A percentile compares a stretch with the other conserved stretches of the same genome.
These are phyloP conservation scores for Sporothrix euskadiensis DNA, from an alignment of 2,329 filamentous ascomycete species.

Conservation along the genomic window DNA sequence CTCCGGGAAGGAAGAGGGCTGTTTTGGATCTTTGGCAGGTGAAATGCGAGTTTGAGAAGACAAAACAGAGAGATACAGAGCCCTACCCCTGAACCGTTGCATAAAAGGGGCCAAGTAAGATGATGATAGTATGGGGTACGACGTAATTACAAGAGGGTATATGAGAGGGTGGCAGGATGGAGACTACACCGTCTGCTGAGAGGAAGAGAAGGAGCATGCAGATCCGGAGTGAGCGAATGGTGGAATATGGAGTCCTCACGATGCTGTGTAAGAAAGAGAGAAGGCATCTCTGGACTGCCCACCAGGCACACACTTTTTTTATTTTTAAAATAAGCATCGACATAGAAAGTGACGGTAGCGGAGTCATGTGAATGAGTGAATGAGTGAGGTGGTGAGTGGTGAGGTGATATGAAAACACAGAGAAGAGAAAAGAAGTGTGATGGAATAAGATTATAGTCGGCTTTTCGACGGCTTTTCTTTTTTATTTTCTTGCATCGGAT, in stretches of 20 bases:
- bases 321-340: constrained; percentile 20
- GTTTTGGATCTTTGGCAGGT: background rate
- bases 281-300: background rate
- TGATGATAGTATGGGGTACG: constrained; percentile 15
- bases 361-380: background rate
- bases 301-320: background rate
- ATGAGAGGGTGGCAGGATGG: background rate
- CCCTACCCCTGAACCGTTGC: constrained; percentile 1
- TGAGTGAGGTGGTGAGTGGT: background rate
- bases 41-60: background rate
- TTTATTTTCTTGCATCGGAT: background rate
- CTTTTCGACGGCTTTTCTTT: constrained; percentile 16
- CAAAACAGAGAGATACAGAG: background rate
- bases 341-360: constrained; percentile 12
- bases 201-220: background rate
- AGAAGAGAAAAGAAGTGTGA: background rate
- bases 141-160: background rate
- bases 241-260: background rate
- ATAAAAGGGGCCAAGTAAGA: constrained; percentile 10
- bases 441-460: constrained; percentile 15
- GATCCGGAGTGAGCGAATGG: background rate
- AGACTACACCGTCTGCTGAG: background rate
- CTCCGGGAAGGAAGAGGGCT: background rate
- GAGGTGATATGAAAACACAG: background rate
- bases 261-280: background rate